phyloP scores from a whole-genome alignment of 23 red algal genomes.

The Agarophyton chilense region DNA sequence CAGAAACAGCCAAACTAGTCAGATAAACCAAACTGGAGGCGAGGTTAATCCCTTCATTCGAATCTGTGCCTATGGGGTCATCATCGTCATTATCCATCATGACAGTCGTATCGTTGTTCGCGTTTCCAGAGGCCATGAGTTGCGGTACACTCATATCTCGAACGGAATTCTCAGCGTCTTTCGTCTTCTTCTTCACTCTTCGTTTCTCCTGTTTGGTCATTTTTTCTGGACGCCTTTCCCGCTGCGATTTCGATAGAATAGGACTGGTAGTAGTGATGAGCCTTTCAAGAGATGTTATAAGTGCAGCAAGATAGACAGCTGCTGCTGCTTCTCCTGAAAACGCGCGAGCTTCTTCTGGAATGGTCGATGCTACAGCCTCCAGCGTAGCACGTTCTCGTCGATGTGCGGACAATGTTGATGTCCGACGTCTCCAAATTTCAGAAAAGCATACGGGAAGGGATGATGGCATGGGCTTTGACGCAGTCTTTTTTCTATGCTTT shows the following conservation, averaged over 20 bases:
- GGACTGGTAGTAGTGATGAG: slow-evolving; percentile 49
- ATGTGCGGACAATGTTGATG: slow-evolving; percentile 31
- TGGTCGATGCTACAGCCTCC: slow-evolving; percentile 55
- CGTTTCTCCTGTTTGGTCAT: slow-evolving; percentile 30
- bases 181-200: slow-evolving; percentile 22
- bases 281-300: slow-evolving; percentile 44
- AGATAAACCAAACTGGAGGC: slow-evolving; percentile 46
- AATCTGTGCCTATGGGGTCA: background rate
- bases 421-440: slow-evolving; percentile 38
- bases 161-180: slow-evolving; percentile 31
- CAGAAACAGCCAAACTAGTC: slow-evolving; percentile 42
- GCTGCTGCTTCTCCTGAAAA: slow-evolving; percentile 34
- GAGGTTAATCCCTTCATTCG: slow-evolving; percentile 26
- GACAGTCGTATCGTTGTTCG: background rate
- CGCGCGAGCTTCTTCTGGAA: slow-evolving; percentile 30
- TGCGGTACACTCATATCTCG: slow-evolving; percentile 30
- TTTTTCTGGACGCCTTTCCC: background rate
- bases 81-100: slow-evolving; percentile 47
- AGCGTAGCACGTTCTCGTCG: slow-evolving; percentile 40
- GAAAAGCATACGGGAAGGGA: slow-evolving; percentile 55
- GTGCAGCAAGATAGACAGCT: slow-evolving; percentile 54
- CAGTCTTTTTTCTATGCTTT: background rate
- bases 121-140: slow-evolving; percentile 1
- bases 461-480: slow-evolving; percentile 10
- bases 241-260: background rate